phyloP scores from a whole-genome alignment of 2,329 filamentous ascomycete genomes.

The Fusarium mexicanum region DNA sequence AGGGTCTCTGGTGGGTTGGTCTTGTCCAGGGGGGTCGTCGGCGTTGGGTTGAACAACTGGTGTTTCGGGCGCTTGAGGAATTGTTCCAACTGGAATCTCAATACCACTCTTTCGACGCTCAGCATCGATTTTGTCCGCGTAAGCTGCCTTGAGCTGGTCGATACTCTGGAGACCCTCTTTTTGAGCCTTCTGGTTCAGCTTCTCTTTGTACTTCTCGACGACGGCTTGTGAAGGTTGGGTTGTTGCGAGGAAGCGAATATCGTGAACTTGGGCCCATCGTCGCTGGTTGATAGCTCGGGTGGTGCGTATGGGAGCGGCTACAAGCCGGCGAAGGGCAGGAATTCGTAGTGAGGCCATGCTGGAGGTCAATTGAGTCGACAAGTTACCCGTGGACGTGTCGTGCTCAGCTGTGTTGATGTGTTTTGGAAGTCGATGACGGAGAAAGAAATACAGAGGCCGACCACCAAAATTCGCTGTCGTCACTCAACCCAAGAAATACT shows the following conservation, averaged over 20 bases:
- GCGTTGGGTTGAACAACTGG: conserved; percentile 50
- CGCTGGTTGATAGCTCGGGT: conserved; percentile 65
- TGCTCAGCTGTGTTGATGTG: conserved; percentile 1
- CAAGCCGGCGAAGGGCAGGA: conserved; percentile 59
- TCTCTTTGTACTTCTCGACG: conserved; percentile 85
- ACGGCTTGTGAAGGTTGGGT: conserved; percentile 74
- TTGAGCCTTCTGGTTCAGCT: conserved; percentile 84
- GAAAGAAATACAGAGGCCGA: conserved; percentile 24
- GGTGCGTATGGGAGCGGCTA: conserved; percentile 46
- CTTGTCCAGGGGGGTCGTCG: conserved; percentile 44
- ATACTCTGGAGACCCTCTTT: conserved; percentile 76
- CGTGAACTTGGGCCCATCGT: conserved; percentile 91
- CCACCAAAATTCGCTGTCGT: conserved; percentile 37
- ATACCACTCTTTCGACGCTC: conserved; percentile 74
- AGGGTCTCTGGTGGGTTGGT: conserved; percentile 20
- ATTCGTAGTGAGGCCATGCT: conserved; percentile 61
- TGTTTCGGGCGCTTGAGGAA: conserved; percentile 51
- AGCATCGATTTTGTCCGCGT: conserved; percentile 82
- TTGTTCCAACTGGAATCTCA: conserved; percentile 48
- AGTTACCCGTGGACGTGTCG: conserved; percentile 2
- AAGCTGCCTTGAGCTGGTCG: conserved; percentile 80
- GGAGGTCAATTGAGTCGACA: conserved; percentile 6
- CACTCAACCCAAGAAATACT: conserved; percentile 25
- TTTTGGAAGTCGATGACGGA: not conserved
- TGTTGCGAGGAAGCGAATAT: conserved; percentile 88